Percentiles rank a stretch among this genome's conserved stretches.
Conservation (phyloP, 1,139 yeast species). For the Geotrichum restrictum region DNA sequence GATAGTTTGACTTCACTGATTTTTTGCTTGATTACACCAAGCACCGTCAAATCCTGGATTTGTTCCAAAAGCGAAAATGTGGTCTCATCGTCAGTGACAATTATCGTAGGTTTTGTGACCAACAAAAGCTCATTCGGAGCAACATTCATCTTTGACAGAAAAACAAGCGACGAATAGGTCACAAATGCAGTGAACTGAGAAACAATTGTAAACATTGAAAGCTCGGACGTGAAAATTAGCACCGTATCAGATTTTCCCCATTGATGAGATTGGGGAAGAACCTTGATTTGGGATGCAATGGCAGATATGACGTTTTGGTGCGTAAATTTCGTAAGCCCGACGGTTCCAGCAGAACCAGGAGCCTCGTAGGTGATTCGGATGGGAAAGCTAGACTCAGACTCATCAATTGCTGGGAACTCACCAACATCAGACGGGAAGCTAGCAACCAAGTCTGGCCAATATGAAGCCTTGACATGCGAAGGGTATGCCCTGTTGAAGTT, state of each 20-base stretch:
- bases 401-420: constrained; percentile 6
- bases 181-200: constrained; percentile 37
- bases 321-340: constrained; percentile 21
- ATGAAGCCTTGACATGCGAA: neutral
- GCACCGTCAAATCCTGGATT: constrained; percentile 23
- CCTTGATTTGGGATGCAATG: constrained; percentile 38
- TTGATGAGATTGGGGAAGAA: constrained; percentile 34
- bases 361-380: neutral
- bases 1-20: constrained; percentile 26
- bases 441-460: constrained; percentile 7
- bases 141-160: constrained; percentile 30
- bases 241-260: constrained; percentile 35
- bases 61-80: constrained; percentile 29
- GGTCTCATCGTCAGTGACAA: constrained; percentile 33
- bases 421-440: neutral
- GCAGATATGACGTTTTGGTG: constrained; percentile 36
- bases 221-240: constrained; percentile 33
- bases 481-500: neutral
- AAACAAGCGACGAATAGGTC: constrained; percentile 30
- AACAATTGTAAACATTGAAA: constrained; percentile 31
- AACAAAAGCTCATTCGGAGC: constrained; percentile 30
- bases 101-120: constrained; percentile 29
- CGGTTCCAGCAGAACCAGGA: neutral
- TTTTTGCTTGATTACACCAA: constrained; percentile 26
- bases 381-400: constrained; percentile 2